A percentile compares a stretch with the other conserved stretches of the same genome.
These are phyloP conservation scores for Wickerhamia fluorescens DNA, from an alignment of 805 yeast genomes.

Conservation along the genomic window DNA sequence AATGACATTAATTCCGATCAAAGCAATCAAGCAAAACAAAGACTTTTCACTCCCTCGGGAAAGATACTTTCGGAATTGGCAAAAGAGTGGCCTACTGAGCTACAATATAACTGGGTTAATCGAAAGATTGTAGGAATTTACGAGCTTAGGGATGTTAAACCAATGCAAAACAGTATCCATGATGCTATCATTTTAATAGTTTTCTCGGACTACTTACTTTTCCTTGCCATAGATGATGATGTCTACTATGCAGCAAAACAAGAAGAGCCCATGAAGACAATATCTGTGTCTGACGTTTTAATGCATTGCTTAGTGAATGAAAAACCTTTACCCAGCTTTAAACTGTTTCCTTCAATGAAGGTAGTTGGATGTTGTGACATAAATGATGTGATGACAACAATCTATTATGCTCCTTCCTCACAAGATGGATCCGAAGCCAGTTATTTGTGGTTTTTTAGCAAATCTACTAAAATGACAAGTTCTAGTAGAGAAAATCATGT, in stretches of 20 bases:
- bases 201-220: conserved; percentile 73
- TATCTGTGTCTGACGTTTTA: conserved; percentile 68
- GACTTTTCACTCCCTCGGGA: conserved; percentile 89
- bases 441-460: conserved; percentile 21
- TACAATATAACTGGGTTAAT: conserved; percentile 84
- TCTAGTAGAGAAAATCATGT: conserved; percentile 12
- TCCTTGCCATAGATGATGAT: conserved; percentile 48
- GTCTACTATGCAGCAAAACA: conserved; percentile 22
- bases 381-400: conserved; percentile 45
- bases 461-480: conserved; percentile 20
- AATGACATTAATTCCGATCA: conserved; percentile 33
- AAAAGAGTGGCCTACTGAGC: conserved; percentile 76
- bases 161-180: conserved; percentile 6
- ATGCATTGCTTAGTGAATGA: conserved; percentile 90
- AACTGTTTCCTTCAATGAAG: conserved; percentile 53
- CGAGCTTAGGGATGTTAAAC: conserved; percentile 29
- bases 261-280: conserved; percentile 25
- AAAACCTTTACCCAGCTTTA: conserved; percentile 52
- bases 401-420: conserved; percentile 27
- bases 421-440: conserved; percentile 8
- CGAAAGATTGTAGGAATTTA: conserved; percentile 77
- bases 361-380: conserved; percentile 67
- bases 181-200: conserved; percentile 47
- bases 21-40: conserved; percentile 21
- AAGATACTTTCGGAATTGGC: conserved; percentile 81